Conservation (phyloP, 805 yeast genomes). For the Hanseniaspora lindneri region DNA sequence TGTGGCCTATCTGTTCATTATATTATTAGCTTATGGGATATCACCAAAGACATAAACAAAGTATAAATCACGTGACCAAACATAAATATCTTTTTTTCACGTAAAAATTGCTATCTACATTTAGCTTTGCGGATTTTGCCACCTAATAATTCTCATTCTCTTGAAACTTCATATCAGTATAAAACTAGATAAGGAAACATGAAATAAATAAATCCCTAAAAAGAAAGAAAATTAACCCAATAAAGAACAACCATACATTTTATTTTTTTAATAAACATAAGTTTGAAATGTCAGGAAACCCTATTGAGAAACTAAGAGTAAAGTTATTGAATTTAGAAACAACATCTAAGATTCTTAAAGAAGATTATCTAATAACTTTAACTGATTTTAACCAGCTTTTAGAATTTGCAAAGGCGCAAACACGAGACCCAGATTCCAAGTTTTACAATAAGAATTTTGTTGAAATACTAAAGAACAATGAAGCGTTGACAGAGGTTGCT, state of each 20-base stretch:
- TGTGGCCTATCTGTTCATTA: no score
- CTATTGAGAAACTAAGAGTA: constrained; percentile 15
- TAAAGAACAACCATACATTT: not conserved
- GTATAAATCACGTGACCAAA: no score
- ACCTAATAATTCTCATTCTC: no score
- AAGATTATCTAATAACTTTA: constrained; percentile 11
- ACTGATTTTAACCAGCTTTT: constrained; percentile 6
- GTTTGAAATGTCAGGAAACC: constrained; percentile 14
- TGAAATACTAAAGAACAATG: constrained; percentile 10
- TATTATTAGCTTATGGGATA: no score
- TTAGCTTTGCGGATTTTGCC: no score
- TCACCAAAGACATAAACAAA: no score
- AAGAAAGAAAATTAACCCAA: not conserved
- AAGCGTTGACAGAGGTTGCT: constrained; percentile 8
- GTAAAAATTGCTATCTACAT: no score
- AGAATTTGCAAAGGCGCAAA: constrained; percentile 14
- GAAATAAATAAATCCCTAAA: no score
- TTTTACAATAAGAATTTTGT: constrained; percentile 6
- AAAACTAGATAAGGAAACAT: no score
- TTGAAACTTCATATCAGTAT: no score
- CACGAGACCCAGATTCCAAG: constrained; percentile 7
- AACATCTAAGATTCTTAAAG: constrained; percentile 13
- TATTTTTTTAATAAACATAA: no score
- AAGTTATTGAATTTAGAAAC: constrained; percentile 6
- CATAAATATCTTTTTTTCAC: no score